These are phyloP conservation scores for Vachellia pachyceras DNA, from an alignment of 306 rosid genomes.

Conservation along the genomic window DNA sequence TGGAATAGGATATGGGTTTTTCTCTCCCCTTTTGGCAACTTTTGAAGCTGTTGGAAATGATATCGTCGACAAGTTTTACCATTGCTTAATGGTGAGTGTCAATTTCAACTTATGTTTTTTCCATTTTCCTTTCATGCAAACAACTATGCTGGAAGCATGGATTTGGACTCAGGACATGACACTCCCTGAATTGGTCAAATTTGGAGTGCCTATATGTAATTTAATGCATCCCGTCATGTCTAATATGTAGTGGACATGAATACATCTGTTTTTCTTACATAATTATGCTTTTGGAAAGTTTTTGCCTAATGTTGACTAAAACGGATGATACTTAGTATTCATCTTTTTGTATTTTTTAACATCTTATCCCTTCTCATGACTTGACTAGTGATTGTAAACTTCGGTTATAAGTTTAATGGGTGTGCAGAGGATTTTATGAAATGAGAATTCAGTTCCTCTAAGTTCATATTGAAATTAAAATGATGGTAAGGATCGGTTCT, in stretches of 20 bases:
- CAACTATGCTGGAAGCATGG: background rate
- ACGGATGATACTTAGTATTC: background rate
- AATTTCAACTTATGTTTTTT: slow-evolving; percentile 26
- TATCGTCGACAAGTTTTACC: slow-evolving; percentile 55
- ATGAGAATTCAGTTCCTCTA: background rate
- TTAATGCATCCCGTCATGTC: background rate
- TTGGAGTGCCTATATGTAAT: background rate
- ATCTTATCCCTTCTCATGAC: background rate
- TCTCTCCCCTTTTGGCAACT: slow-evolving; percentile 77
- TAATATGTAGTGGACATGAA: background rate
- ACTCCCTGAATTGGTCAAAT: background rate
- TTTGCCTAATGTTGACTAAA: background rate
- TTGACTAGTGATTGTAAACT: background rate
- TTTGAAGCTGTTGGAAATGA: slow-evolving; percentile 72
- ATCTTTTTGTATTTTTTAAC: background rate
- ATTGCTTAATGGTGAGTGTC: slow-evolving; percentile 66
- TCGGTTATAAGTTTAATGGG: background rate
- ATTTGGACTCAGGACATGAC: background rate
- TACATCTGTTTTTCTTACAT: background rate
- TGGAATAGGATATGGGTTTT: slow-evolving; percentile 82
- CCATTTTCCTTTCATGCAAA: slow-evolving; percentile 7
- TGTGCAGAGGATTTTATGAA: background rate
- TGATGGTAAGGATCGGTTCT: background rate
- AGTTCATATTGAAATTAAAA: background rate
- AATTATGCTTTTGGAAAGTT: background rate